Evolutionary conservation across 2,329 filamentous ascomycete genomes (phyloP).

Genomic region (Leptographium lundbergii): DNA sequence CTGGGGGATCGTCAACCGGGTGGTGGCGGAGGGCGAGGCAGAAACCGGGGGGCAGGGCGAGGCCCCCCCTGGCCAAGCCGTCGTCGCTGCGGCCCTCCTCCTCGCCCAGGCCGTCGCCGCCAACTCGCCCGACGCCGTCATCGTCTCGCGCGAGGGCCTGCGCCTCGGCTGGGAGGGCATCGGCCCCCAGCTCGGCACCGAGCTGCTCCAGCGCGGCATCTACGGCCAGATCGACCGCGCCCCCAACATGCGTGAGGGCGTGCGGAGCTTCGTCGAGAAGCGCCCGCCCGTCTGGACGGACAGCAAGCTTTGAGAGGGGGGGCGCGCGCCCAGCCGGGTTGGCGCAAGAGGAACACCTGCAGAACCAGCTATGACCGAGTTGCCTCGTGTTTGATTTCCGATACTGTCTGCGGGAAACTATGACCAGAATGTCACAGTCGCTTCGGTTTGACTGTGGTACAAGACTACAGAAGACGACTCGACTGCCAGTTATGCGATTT

Average conservation of each 20-base stretch:
- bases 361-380: too few species aligned
- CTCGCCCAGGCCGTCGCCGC: constrained; percentile 48
- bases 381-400: too few species aligned
- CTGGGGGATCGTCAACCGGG: constrained; percentile 60
- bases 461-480: too few species aligned
- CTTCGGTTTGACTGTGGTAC: too few species aligned
- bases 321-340: too few species aligned
- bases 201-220: constrained; percentile 42
- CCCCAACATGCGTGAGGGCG: constrained; percentile 63
- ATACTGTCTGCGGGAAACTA: too few species aligned
- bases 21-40: constrained; percentile 35
- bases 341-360: too few species aligned
- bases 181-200: constrained; percentile 50
- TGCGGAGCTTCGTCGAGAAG: constrained; percentile 67
- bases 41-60: too few species aligned
- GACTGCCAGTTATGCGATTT: too few species aligned
- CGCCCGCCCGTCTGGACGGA: constrained; percentile 54
- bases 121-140: constrained; percentile 63
- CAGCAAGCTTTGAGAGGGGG: too few species aligned
- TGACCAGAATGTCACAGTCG: too few species aligned
- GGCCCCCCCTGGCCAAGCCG: too few species aligned
- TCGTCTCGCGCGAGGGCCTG: constrained; percentile 60
- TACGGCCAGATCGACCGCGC: constrained; percentile 47
- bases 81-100: constrained; percentile 45
- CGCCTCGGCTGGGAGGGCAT: constrained; percentile 60